Base-by-base conservation (phyloP, 768 basidiomycete species). In the Naganishia randhawae region DNA sequence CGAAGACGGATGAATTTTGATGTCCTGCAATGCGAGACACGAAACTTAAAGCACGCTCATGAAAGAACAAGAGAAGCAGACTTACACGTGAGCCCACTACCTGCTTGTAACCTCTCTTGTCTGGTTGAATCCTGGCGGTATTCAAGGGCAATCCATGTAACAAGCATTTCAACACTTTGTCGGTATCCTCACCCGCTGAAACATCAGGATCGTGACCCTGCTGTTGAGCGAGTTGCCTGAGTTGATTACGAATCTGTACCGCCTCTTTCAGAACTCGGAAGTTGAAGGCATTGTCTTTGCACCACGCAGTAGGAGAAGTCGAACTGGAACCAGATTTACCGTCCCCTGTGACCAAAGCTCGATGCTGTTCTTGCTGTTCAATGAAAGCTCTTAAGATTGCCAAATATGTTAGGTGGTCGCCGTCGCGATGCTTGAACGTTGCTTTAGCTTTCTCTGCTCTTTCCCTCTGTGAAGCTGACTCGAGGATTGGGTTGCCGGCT, bases 1-100 rank as follows among this genome's bases (percentile, higher is more conserved):
- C 33, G 94, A 97, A 33, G 89, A 85, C 0, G 95, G 96, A 75
- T 98, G 92, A 25, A 99, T 89, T 78, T 94, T 95, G 67, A 98
- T 84, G 27, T 85, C 78, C 91, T 77, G 69, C 51, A 57, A 52
- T 31, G 19, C 50, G 31, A 27, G 42, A 25, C 16, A 29, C 25
- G 19, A 33, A 32, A 25, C n/a, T 37, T 35, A 25, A 31, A 3
- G 22, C 9, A 13, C 3, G 31, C 29, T 16, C 11, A 22, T 14
- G 8, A 13, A 7, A 57, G 31, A 25, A 19, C 41, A 13, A 64
- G 25, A 9, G 41, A 33, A 48, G 71, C n/a, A n/a, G n/a, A n/a
- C 79, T 71, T 71, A 82, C 82, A 76, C 78, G 70, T 50, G 72
- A 73, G 3, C 81, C 80, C 29, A 79, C 76, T 86, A 90, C 76